Base-by-base conservation (phyloP, 257 asterid species). In the Nicotiana tomentosiformis region DNA sequence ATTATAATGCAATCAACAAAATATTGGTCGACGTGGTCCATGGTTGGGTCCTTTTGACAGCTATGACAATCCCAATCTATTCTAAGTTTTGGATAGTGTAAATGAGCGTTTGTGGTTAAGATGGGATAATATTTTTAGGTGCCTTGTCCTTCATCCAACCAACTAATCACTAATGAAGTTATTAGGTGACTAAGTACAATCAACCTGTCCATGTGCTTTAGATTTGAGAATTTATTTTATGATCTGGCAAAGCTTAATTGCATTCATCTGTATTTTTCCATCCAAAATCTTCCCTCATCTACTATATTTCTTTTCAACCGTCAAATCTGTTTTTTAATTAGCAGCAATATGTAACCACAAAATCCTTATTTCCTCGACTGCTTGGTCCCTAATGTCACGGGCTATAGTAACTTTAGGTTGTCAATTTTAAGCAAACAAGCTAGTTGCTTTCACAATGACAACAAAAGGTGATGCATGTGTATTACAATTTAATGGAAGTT, bases 201-300 rank as follows among this genome's bases (percentile, higher is more conserved):
- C 80, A 65, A 77, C 82, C 33, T 83, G 56, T 77, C 82, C 86
- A 86, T 80, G 86, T 86, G 86, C 62, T 23, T 20, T 80, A 20
- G 77, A 77, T 49, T 43, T 65, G 57, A 15, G 18, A 46, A 72
- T 82, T 64, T 65, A 39, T 83, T 78, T 55, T 64, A 26, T 23
- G 77, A 83, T 80, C 56, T 39, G 67, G 80, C 77, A 82, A 5
- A 72, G 78, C 39, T 58, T 82, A 46, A 43, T 32, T 72, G 8
- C 51, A 20, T 69, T 80, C n/a, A 70, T 74, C 49, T 83, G 37
- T 49, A 61, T 23, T 6, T 23, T 49, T 17, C 33, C 82, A 29
- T 30, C n/a, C 29, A 9, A 26, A 57, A 12, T 10, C 35, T 14
- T 18, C 18, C 18, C 32, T 18, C 43, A 12, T 10, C 10, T 60